phyloP scores from a whole-genome alignment of 495 filamentous ascomycete species.

The Peziza echinospora region DNA sequence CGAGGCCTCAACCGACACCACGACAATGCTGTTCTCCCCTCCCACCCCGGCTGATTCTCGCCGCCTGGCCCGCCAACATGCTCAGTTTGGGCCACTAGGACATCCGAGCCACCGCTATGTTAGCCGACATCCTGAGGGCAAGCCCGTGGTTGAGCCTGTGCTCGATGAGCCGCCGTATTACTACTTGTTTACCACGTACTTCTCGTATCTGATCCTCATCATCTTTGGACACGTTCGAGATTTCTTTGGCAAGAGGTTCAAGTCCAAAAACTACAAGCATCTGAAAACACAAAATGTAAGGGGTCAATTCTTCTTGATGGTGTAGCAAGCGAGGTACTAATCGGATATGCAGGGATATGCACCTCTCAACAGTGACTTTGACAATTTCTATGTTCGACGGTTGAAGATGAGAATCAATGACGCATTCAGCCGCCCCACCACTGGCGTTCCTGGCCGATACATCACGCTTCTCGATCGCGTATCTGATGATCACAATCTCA shows the following conservation, averaged over 20 bases:
- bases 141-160: constrained; percentile 55
- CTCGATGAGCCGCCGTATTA: constrained; percentile 96
- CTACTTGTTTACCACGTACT: constrained; percentile 87
- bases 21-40: constrained; percentile 52
- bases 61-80: constrained; percentile 52
- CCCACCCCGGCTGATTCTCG: constrained; percentile 69
- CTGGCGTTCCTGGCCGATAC: constrained; percentile 79
- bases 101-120: constrained; percentile 63
- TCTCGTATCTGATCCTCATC: constrained; percentile 90
- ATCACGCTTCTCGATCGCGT: constrained; percentile 78
- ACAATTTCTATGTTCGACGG: constrained; percentile 90
- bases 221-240: constrained; percentile 86
- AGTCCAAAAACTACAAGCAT: constrained; percentile 58
- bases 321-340: constrained; percentile 7
- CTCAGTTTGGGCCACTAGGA: constrained; percentile 78
- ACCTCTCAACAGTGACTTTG: constrained; percentile 93
- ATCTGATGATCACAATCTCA: constrained; percentile 70
- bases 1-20: constrained; percentile 8
- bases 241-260: constrained; percentile 93
- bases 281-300: constrained; percentile 45
- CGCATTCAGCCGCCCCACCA: constrained; percentile 78
- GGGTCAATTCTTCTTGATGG: constrained; percentile 7
- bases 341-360: constrained; percentile 45
- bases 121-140: constrained; percentile 53
- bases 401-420: constrained; percentile 89